phyloP scores from a whole-genome alignment of 2,329 filamentous ascomycete species.

The Verticillium alfalfae region DNA sequence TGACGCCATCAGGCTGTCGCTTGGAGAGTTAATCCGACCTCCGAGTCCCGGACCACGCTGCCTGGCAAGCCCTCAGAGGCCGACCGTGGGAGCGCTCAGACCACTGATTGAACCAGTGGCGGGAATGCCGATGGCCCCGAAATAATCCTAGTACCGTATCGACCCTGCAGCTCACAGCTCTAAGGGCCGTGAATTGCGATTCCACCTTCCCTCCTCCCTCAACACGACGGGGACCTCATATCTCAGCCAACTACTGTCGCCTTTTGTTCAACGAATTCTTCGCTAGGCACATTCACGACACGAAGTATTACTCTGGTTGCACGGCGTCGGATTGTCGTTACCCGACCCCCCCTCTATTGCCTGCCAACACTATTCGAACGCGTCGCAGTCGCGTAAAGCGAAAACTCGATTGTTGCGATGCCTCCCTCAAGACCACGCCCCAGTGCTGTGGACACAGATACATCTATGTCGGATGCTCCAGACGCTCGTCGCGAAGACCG shows the following conservation, averaged over 20 bases:
- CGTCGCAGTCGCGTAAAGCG: conserved; percentile 55
- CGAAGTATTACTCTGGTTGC: not conserved
- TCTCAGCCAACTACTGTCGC: not conserved
- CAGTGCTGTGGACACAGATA: conserved; percentile 51
- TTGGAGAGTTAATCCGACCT: not conserved
- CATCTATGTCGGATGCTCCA: conserved; percentile 58
- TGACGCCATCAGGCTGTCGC: not conserved
- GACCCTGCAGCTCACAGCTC: not conserved
- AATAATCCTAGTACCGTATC: not conserved
- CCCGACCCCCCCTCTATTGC: not conserved
- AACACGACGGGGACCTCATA: not conserved
- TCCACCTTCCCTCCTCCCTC: not conserved
- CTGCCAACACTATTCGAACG: conserved; percentile 24
- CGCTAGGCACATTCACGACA: not conserved
- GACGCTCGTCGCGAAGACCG: conserved; percentile 38
- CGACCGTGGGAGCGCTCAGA: not conserved
- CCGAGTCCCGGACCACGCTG: not conserved
- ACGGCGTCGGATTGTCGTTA: not conserved
- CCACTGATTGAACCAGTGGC: not conserved
- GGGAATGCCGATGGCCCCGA: not conserved
- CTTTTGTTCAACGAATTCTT: not conserved
- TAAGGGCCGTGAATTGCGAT: not conserved
- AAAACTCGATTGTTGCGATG: conserved; percentile 36
- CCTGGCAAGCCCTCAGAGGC: not conserved
- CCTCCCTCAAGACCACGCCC: conserved; percentile 48